Percentiles rank a stretch among this genome's conserved stretches.
These are phyloP conservation scores for Solanum neorickii DNA, from an alignment of 257 asterid species.

Conservation along the genomic window DNA sequence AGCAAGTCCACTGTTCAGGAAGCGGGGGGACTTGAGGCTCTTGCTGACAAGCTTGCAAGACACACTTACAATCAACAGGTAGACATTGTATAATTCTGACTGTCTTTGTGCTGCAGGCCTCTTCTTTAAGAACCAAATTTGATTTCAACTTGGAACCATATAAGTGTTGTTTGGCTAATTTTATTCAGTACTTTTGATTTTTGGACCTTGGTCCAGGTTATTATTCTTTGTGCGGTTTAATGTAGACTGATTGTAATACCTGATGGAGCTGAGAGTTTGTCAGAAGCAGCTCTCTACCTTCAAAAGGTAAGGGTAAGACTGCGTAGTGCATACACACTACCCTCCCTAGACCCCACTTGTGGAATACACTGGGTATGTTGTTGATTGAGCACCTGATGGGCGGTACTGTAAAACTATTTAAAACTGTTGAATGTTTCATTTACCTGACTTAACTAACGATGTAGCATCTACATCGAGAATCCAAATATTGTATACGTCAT, in stretches of 20 bases:
- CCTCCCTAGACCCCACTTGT: not conserved
- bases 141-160: not conserved
- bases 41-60: slow-evolving; percentile 48
- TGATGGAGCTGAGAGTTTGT: not conserved
- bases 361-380: not conserved
- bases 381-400: not conserved
- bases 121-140: not conserved
- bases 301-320: not conserved
- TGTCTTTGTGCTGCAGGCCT: not conserved
- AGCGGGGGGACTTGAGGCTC: slow-evolving; percentile 71
- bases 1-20: slow-evolving; percentile 49
- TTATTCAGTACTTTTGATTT: not conserved
- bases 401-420: not conserved
- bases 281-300: not conserved
- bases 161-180: not conserved
- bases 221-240: not conserved
- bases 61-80: slow-evolving; percentile 47
- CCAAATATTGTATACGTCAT: too few relatives aligned
- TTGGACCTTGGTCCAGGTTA: not conserved
- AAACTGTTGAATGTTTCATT: not conserved
- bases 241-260: not conserved
- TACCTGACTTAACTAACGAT: not conserved
- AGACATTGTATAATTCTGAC: not conserved
- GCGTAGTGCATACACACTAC: not conserved
- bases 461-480: too few relatives aligned